phyloP scores from a whole-genome alignment of 2,329 filamentous ascomycete species.

The Cladorrhinum sp. region DNA sequence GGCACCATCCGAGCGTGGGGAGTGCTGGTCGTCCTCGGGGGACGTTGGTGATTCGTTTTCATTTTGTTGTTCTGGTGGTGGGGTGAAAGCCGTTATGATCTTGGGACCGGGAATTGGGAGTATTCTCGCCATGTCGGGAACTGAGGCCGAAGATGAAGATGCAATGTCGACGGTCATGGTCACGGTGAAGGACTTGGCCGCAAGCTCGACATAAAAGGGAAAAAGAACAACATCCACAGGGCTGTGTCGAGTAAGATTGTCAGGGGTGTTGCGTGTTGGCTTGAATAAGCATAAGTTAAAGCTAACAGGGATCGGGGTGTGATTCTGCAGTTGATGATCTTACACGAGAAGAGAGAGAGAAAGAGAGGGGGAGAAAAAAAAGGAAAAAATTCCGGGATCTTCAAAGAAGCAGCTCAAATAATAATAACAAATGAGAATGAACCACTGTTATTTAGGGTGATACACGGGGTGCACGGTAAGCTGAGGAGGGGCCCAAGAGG shows the following conservation, averaged over 20 bases:
- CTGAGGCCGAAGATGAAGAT: neutral
- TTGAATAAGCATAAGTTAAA: slow-evolving; percentile 5
- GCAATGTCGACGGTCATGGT: neutral
- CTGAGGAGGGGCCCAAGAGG: neutral
- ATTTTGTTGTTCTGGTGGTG: slow-evolving; percentile 13
- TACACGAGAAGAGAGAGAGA: neutral
- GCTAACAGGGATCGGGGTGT: neutral
- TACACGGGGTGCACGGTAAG: neutral
- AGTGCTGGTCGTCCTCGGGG: slow-evolving; percentile 2
- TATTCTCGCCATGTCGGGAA: neutral
- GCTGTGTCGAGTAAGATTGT: slow-evolving; percentile 2
- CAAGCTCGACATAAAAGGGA: slow-evolving; percentile 1
- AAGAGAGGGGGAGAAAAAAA: neutral
- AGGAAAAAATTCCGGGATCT: neutral
- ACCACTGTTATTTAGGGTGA: slow-evolving; percentile 8
- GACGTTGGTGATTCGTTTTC: slow-evolving; percentile 12
- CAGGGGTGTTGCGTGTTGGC: neutral
- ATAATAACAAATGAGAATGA: neutral
- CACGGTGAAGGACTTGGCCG: neutral
- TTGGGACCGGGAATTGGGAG: neutral
- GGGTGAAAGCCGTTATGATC: neutral
- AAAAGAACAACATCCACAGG: slow-evolving; percentile 7
- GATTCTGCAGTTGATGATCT: no score
- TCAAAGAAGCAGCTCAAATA: neutral
- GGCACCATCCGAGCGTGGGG: slow-evolving; percentile 10